phyloP scores from a whole-genome alignment of 176 grass and related monocot species.

The Triticum aestivum region IWGSC_CS_RefSeq_v2.1 NC_057795.1:541741229-541741728 shows the following conservation, averaged over 20 bases:
- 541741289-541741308: constrained; percentile 45
- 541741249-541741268: constrained; percentile 48
- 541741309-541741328: constrained; percentile 72
- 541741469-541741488: not conserved
- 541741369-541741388: constrained; percentile 70
- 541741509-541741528: not conserved
- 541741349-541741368: constrained; percentile 35
- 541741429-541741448: constrained; percentile 60
- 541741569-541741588: not conserved
- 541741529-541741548: not conserved
- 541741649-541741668: not conserved
- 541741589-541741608: not conserved
- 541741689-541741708: not conserved
- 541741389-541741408: constrained; percentile 62
- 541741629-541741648: constrained; percentile 7
- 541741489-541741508: not conserved
- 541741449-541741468: constrained; percentile 53
- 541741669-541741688: not conserved
- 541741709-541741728: not conserved
- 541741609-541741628: not conserved
- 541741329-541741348: constrained; percentile 90
- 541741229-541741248: constrained; percentile 46
- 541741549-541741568: not conserved
- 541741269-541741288: constrained; percentile 66
- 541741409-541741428: constrained; percentile 75